Evolutionary conservation across 352 stramenopile species (phyloP).

Genomic region (Phytopythium boreale): DNA sequence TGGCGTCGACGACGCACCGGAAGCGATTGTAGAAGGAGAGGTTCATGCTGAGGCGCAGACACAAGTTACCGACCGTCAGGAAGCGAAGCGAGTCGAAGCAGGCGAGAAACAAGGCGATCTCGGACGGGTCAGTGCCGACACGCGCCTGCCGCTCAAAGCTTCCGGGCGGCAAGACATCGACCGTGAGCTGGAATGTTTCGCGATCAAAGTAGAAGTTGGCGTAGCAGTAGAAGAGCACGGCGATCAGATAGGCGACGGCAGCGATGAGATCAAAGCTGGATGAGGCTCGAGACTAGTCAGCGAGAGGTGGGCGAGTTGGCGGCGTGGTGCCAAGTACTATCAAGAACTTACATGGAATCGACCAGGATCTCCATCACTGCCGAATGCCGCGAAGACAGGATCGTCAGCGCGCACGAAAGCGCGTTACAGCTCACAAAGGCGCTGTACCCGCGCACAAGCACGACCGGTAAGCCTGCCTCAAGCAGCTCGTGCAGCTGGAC

Average conservation of each 20-base stretch:
- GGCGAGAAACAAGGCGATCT: constrained; percentile 27
- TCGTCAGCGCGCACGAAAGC: background rate
- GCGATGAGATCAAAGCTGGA: constrained; percentile 32
- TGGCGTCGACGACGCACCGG: constrained; percentile 14
- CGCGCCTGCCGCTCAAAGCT: constrained; percentile 29
- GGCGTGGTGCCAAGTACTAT: too few species aligned
- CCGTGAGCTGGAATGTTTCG: constrained; percentile 18
- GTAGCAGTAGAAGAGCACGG: constrained; percentile 27
- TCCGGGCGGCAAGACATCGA: constrained; percentile 10
- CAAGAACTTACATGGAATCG: too few species aligned
- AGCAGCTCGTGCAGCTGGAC: constrained; percentile 14
- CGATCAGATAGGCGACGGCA: constrained; percentile 24
- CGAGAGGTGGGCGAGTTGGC: too few species aligned
- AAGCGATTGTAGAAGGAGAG: constrained; percentile 27
- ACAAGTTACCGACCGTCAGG: constrained; percentile 14
- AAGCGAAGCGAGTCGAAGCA: constrained; percentile 34
- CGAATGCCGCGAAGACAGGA: background rate
- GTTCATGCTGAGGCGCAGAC: constrained; percentile 25
- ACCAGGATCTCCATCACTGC: background rate
- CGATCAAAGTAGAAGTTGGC: constrained; percentile 32
- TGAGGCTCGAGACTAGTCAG: too few species aligned
- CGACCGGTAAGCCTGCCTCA: constrained; percentile 11
- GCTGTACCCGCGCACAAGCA: constrained; percentile 18
- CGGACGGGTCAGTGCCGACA: constrained; percentile 20
- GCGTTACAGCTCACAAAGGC: constrained; percentile 8